Conservation (phyloP, 192 early-diverging fungal genomes). For the Entomortierella chlamydospora region DNA sequence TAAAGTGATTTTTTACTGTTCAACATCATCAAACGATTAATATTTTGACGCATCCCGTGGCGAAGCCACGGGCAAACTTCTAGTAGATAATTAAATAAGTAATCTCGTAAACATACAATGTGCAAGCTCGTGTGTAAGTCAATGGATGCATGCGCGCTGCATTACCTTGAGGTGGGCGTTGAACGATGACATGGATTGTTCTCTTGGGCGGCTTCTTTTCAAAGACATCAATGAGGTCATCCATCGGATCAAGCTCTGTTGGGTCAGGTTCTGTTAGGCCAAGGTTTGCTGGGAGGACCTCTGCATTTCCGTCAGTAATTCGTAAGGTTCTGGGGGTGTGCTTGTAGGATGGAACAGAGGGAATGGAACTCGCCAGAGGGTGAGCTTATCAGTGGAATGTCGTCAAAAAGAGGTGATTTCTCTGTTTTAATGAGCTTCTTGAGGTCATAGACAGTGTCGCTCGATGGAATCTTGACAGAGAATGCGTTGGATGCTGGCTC, state of each 20-base stretch:
- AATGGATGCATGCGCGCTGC: neutral
- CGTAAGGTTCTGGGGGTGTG: too few species aligned
- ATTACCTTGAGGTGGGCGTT: slow-evolving; percentile 1
- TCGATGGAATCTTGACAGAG: slow-evolving; percentile 4
- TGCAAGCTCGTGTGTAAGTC: too few species aligned
- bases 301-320: neutral
- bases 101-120: too few species aligned
- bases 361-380: slow-evolving; percentile 21
- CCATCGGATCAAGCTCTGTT: too few species aligned
- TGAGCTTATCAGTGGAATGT: slow-evolving; percentile 17
- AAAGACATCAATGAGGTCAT: neutral
- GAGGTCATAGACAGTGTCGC: slow-evolving; percentile 22
- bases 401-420: neutral
- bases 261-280: too few species aligned
- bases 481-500: slow-evolving; percentile 2
- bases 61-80: too few species aligned
- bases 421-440: slow-evolving; percentile 22
- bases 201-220: neutral
- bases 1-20: neutral
- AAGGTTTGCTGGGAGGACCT: neutral
- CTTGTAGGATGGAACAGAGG: too few species aligned
- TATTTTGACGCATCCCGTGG: too few species aligned
- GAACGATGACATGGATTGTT: slow-evolving; percentile 9
- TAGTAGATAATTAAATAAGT: too few species aligned
- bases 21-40: too few species aligned